phyloP scores from a whole-genome alignment of 2,329 filamentous ascomycete genomes.

The Juglanconis sp. region DNA sequence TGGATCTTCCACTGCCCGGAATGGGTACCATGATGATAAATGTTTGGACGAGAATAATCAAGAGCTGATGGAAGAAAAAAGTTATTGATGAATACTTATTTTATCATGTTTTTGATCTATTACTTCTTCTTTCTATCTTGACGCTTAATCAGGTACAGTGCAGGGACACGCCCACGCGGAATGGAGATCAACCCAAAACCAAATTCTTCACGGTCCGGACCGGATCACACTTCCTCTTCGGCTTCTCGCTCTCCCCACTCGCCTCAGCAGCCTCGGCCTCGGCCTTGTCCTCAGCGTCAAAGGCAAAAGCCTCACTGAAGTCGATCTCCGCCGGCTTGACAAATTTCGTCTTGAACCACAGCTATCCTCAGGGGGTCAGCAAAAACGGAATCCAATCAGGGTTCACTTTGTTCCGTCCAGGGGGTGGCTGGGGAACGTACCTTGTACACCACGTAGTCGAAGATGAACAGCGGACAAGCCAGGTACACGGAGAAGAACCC shows the following conservation, averaged over 20 bases:
- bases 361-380: neutral
- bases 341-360: conserved; percentile 10
- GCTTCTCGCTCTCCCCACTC: conserved; percentile 37
- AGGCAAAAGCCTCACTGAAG: conserved; percentile 22
- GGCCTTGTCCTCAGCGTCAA: conserved; percentile 17
- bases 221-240: conserved; percentile 3
- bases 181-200: neutral
- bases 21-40: too few relatives aligned
- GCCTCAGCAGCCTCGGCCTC: conserved; percentile 40
- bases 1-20: too few relatives aligned
- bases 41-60: neutral
- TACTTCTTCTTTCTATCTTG: neutral
- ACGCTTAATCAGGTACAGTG: neutral
- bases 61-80: too few relatives aligned
- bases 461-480: conserved; percentile 2
- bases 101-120: neutral
- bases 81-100: too few relatives aligned
- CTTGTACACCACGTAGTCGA: conserved; percentile 20
- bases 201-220: conserved; percentile 2
- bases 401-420: neutral
- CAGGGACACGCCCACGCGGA: neutral
- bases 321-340: conserved; percentile 27
- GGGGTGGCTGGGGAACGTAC: neutral
- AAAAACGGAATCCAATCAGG: neutral
- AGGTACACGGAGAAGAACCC: conserved; percentile 16